Base-by-base conservation (phyloP, 768 basidiomycete genomes). In the Hysterangium stoloniferum region DNA sequence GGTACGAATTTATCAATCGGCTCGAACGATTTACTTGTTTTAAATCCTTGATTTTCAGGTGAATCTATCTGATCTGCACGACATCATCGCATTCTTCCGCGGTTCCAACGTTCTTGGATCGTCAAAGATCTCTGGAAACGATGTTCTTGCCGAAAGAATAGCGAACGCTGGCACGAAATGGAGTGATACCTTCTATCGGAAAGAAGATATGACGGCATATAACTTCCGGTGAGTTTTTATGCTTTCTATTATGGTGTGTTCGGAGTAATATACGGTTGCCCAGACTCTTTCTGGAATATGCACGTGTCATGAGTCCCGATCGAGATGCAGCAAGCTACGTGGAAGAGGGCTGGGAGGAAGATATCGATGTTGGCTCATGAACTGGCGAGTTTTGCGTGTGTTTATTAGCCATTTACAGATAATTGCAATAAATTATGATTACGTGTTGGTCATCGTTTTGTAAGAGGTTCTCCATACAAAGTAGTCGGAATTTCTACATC, bases 71-170 rank as follows among this genome's bases (percentile, higher is more conserved):
- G 84, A 88, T 62, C 63, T 89, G 4, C 75, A 84, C 61, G 87
- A 89, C 56, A 68, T 79, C 3, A 70, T 86, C 40, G 64, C 79
- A 1, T 91, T 91, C 68, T 88, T 88, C 66, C 76, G 78, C 0
- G 83, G 84, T 0, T 74, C 76, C 55, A 70, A 69, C 6, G 5
- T 41, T 13, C 11, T 19, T 22, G 40, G 28, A 12, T 3, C 19
- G 15, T 20, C 22, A 9, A 41, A 17, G 13, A 3, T 41, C 4
- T 20, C 22, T 12, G 78, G 70, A 0, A 83, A 86, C 54, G 83
- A 87, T 45, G 72, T 68, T 1, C 58, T 83, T 36, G 84, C 75
- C 1, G 60, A 60, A 38, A 73, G 69, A 48, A 84, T 86, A 32
- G 85, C 80, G 0, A 48, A 61, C 2, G 69, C 73, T 0, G 82